Evolutionary conservation across 129 eudicot species (phyloP), one percentile per base, ranked within the genome.

Genomic region (Solidago caesia): DNA sequence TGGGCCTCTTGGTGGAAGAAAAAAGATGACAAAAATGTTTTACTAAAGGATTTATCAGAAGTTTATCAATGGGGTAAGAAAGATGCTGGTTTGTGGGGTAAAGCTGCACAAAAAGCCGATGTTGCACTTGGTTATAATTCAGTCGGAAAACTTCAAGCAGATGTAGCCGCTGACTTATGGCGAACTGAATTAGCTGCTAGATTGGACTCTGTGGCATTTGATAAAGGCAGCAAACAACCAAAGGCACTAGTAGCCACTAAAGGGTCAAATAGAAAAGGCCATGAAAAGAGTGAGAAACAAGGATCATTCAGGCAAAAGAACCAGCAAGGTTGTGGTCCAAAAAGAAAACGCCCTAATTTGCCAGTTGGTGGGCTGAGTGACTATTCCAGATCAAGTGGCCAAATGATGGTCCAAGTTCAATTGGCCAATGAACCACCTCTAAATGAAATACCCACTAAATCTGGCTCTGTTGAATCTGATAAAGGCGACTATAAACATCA

Each of bases 291-390:
- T 76, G 49, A 79, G 80, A 49, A 85, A 21, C 21, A 21, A 21
- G 21, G 21, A 21, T 21, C 21, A 85, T 4, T 82, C 96, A 92
- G 91, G 87, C 5, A 78, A 81, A 49, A 47, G 45, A 79, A 79
- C 47, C 73, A 76, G 53, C 81, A 79, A 48, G 94, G 89, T 7
- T 80, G 89, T 89, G 91, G 85, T 6, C 49, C 91, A 67, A 76
- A 77, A 71, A 80, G 88, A 49, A 81, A 77, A 51, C 84, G 80
- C 63, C 89, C 8, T 10, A 45, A 45, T 5, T 5, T 2, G 79
- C 87, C 14, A 59, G 72, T 3, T 83, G 76, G 39, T 71, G 86
- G 10, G 58, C 39, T 77, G 0, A 76, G 74, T 69, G 87, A 89
- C 15, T 81, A 83, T 16, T 72, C 75, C 4, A 75, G 67, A 62